These are phyloP conservation scores for Coniochaeta ligniaria DNA, from an alignment of 2,329 filamentous ascomycete species.

Conservation along the genomic window DNA sequence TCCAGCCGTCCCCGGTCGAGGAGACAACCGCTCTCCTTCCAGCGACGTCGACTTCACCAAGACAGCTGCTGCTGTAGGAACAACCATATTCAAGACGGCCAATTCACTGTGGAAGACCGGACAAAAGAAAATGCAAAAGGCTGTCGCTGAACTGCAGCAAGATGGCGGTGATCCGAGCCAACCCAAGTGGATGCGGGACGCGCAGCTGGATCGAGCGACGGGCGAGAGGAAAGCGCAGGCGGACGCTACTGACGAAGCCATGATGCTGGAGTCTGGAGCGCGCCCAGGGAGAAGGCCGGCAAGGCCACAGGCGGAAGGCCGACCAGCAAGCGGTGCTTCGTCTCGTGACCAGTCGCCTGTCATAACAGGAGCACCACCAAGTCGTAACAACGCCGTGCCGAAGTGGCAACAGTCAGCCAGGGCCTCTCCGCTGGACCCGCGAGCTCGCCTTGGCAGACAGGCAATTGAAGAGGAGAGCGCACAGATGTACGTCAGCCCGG, in stretches of 20 bases:
- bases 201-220: constrained; percentile 38
- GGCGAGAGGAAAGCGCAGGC: constrained; percentile 20
- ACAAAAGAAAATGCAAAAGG: constrained; percentile 87
- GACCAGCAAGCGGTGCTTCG: constrained; percentile 18
- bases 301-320: constrained; percentile 21
- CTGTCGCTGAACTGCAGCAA: constrained; percentile 76
- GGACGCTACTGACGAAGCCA: constrained; percentile 61
- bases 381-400: constrained; percentile 39
- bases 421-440: constrained; percentile 38
- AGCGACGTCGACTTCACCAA: constrained; percentile 70
- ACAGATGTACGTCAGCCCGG: constrained; percentile 82
- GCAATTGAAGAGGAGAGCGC: constrained; percentile 72
- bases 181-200: constrained; percentile 92
- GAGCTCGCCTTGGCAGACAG: constrained; percentile 61
- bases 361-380: constrained; percentile 32
- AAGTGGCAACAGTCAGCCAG: constrained; percentile 50
- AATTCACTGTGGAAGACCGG: constrained; percentile 93
- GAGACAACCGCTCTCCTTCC: constrained; percentile 49
- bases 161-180: constrained; percentile 64
- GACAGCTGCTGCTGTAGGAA: constrained; percentile 75
- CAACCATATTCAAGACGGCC: constrained; percentile 82
- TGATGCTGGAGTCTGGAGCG: constrained; percentile 67
- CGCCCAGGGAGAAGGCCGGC: constrained; percentile 37
- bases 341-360: constrained; percentile 44
- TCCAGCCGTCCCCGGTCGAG: constrained; percentile 24